Base-by-base conservation (phyloP, 2,329 filamentous ascomycete genomes). In the Claviceps quebecensis region DNA sequence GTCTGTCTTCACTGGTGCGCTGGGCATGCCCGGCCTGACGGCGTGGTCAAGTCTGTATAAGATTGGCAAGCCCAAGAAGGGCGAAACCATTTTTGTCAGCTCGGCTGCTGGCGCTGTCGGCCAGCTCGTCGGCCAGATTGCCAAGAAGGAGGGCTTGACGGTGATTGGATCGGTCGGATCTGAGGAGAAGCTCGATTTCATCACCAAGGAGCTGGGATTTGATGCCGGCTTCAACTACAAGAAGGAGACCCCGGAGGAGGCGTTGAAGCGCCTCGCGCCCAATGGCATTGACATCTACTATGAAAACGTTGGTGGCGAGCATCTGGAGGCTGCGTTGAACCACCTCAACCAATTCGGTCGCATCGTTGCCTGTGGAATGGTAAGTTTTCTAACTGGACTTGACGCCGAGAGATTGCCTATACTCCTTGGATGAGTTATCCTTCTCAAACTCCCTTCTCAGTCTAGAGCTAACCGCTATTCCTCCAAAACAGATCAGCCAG, bases 221-320 rank as follows among this genome's bases (percentile, higher is more conserved):
- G 74, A 78, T 51, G 69, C 57, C 16, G 87, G 82, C 8, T 93
- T 91, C 71, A 93, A 94, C 74, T 94, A 94, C 75, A 91, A 93
- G 76, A 89, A 79, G 58, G 86, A 93, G 70, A 78, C 76, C 58
- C 76, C 86, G 0, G 62, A 68, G 1, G 82, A 83, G 11, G 87
- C 86, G 0, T 73, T 94, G 52, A 67, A 72, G 56, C 75, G 85
- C 53, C 74, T 93, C 17, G 85, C 85, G 0, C 86, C 87, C 0
- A 67, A 88, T 13, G 87, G 87, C 4, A 76, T 94, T 55, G 87
- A 94, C 61, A 87, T 76, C 19, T 75, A 75, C 64, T 77, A 68
- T 53, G 74, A 77, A 56, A 77, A 76, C 51, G 74, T 78, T 4
- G 75, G 74, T 11, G 74, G 73, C 5, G 73, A 75, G 36, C 73